Percentiles rank a stretch among this genome's conserved stretches.
Evolutionary conservation across 202 grass and related monocot species (phyloP).

Genomic region (Elaeis oleifera): DNA sequence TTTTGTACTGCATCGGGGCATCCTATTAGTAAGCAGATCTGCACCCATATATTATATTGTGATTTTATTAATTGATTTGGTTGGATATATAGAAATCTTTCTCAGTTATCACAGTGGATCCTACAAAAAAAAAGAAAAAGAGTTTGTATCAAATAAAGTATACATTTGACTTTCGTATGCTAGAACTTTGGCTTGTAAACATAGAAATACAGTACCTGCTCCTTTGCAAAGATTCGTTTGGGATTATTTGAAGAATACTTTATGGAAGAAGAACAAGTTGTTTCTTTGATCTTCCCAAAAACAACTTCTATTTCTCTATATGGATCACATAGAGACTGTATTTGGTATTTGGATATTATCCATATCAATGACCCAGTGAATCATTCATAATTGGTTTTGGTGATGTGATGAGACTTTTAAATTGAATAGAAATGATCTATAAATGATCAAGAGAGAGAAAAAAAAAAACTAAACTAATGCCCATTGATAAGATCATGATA

Average conservation of each 20-base stretch:
- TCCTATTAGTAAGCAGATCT: constrained; percentile 12
- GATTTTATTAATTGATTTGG: constrained; percentile 10
- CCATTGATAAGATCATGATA: too few relatives aligned
- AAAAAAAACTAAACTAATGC: too few relatives aligned
- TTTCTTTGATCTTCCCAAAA: too few relatives aligned
- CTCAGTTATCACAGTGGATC: too few relatives aligned
- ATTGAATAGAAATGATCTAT: too few relatives aligned
- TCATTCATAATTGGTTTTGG: too few relatives aligned
- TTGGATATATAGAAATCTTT: constrained; percentile 9
- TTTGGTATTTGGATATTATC: too few relatives aligned
- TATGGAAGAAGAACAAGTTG: constrained; percentile 3
- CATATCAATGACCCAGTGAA: too few relatives aligned
- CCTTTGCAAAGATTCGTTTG: constrained; percentile 4
- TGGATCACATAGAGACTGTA: too few relatives aligned
- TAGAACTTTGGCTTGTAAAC: constrained; percentile 20
- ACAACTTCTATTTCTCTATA: too few relatives aligned
- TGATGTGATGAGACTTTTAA: too few relatives aligned
- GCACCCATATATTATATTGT: constrained; percentile 7
- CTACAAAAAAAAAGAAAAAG: not conserved
- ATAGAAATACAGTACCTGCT: constrained; percentile 6
- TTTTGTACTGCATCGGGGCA: not conserved
- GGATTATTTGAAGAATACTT: constrained; percentile 4
- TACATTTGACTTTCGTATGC: constrained; percentile 16
- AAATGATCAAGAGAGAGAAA: too few relatives aligned
- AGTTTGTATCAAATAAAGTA: constrained; percentile 14